Evolutionary conservation across 73 alveolate genomes (phyloP).

Genomic region (Blepharisma japonicum): DNA sequence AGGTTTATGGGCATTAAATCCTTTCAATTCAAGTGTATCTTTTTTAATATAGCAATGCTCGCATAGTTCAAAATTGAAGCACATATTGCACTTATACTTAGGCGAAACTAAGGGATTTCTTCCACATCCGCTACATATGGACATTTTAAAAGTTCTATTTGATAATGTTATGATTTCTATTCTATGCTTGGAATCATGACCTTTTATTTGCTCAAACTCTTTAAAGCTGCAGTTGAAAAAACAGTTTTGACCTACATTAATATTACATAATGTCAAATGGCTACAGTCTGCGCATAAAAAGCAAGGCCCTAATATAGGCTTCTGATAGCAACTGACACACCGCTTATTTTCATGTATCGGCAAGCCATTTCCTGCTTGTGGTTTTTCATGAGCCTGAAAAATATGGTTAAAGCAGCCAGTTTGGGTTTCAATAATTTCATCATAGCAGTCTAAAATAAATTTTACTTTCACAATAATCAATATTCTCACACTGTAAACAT

Average conservation of each 20-base stretch:
- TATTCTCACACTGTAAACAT: constrained; percentile 73
- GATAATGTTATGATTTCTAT: constrained; percentile 53
- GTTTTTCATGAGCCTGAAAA: constrained; percentile 69
- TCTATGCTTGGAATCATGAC: constrained; percentile 49
- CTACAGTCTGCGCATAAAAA: constrained; percentile 75
- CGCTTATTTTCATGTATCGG: constrained; percentile 72
- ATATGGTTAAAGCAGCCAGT: constrained; percentile 48
- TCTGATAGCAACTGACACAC: constrained; percentile 72
- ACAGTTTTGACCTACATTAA: constrained; percentile 65
- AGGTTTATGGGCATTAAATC: background rate
- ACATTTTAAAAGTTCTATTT: constrained; percentile 32
- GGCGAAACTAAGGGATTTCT: constrained; percentile 34
- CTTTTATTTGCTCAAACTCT: constrained; percentile 40
- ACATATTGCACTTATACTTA: constrained; percentile 44
- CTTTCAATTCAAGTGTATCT: constrained; percentile 21
- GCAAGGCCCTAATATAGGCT: constrained; percentile 85
- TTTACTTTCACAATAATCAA: constrained; percentile 70
- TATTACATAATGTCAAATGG: constrained; percentile 50
- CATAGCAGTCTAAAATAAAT: constrained; percentile 35
- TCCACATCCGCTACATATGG: constrained; percentile 47
- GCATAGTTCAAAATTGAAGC: constrained; percentile 52
- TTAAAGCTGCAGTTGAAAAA: constrained; percentile 46
- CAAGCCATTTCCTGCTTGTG: constrained; percentile 70
- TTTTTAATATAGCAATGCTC: constrained; percentile 36
- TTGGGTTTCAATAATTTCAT: constrained; percentile 33